These are phyloP conservation scores for Odonthalia washingtoniensis DNA, from an alignment of 31 red algal genomes.

Conservation along the genomic window DNA sequence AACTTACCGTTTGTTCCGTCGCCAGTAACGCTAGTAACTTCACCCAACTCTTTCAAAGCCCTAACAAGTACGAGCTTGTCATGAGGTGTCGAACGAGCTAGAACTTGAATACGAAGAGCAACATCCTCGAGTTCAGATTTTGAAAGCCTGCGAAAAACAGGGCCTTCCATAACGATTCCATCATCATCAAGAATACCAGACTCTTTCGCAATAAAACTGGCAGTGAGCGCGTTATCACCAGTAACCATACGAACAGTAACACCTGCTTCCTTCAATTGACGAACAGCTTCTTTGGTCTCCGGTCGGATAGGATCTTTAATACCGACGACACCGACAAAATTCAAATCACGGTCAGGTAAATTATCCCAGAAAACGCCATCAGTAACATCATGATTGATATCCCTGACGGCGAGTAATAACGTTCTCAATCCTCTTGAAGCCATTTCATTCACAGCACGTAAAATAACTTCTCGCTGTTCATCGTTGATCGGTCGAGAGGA, in stretches of 20 bases:
- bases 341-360: constrained; percentile 75
- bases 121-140: constrained; percentile 56
- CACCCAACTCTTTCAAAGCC: constrained; percentile 67
- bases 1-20: constrained; percentile 94
- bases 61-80: constrained; percentile 88
- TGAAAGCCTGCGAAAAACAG: constrained; percentile 76
- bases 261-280: constrained; percentile 81
- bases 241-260: constrained; percentile 99
- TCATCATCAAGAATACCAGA: constrained; percentile 86
- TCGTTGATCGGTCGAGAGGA: background rate
- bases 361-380: constrained; percentile 65
- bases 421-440: constrained; percentile 78
- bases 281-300: constrained; percentile 82
- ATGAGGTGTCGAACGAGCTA: constrained; percentile 88
- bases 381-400: constrained; percentile 58
- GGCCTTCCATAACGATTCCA: constrained; percentile 75
- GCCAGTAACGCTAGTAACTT: constrained; percentile 93
- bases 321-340: constrained; percentile 89
- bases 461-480: constrained; percentile 13
- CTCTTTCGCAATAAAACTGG: constrained; percentile 79
- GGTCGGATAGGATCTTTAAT: constrained; percentile 96
- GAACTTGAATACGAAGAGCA: constrained; percentile 80
- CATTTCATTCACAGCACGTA: constrained; percentile 56
- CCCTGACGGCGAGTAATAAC: constrained; percentile 79
- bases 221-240: constrained; percentile 92